Evolutionary conservation across 2,329 filamentous ascomycete species (phyloP), one percentile per base, ranked within the genome.

Genomic region (Nannizziopsis arthrosporioides): DNA sequence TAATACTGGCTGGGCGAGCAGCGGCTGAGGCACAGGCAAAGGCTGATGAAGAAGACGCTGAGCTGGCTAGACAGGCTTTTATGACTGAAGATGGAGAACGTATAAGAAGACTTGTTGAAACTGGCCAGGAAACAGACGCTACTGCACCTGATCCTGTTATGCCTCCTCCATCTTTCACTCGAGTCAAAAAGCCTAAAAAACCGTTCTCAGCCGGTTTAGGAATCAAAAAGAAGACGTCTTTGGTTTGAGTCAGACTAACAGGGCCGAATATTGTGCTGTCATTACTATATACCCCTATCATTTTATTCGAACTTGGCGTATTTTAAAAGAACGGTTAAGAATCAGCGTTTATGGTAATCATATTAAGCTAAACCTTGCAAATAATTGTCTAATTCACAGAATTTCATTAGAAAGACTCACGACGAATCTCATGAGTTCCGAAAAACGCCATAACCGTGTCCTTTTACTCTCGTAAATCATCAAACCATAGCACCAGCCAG

Each of bases 161-260:
- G 48, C 72, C 73, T 1, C 74, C 76, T 4, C 81, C 82, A 2
- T 79, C 78, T 0, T 93, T 90, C 60, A 84, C 84, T 64, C 74
- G 84, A 51, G 77, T 80, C 38, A 74, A 82, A 42, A 94, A 94
- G 70, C 83, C 86, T 69, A 96, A 94, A 70, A 94, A 92, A 66
- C 81, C 92, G 51, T 77, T 84, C 49, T 72, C 80, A 0, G 80
- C 82, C 11, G 70, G 81, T 17, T 66, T 94, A 42, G 88, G 89
- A 1, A 89, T 95, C 58, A 95, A 94, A 72, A 92, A 86, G 73
- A 90, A 88, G 67, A 70, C 75, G 12, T 71, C 75, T 0, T 59
- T 81, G 14, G 73, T 79, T 3, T 81, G 34, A 51, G n/a, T 11
- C 11, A 5, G 18, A 18, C 10, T 10, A 3, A 11, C 22, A 5